Evolutionary conservation across 331 rosid genomes (phyloP), one percentile per base, ranked within the genome.

Genomic region (Stylosanthes scabra): DNA sequence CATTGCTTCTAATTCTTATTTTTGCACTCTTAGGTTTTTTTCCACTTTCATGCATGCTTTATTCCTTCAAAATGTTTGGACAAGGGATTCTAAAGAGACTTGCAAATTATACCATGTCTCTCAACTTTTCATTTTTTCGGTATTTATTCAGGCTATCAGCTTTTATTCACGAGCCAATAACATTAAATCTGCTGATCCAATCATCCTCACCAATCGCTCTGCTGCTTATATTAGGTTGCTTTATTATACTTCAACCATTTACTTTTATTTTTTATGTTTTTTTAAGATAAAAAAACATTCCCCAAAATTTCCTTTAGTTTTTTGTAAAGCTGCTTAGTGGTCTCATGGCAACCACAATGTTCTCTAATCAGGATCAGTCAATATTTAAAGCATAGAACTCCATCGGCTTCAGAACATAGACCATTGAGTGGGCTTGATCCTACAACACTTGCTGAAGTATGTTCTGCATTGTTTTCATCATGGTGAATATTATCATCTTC

Each of bases 391-490:
- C 64, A 63, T 62, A 84, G 95, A 87, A 63, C 92, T 3, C 76
- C 99, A 63, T 88, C 97, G 20, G 84, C 91, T 76, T 95, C 99
- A 61, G 99, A 92, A 85, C 72, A 78, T 77, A 90, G 80, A 74
- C 93, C 99, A 67, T 78, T 83, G 85, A 91, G 85, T 83, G 97
- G 99, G 68, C 85, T 95, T 88, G 99, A 95, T 83, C 96, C 99
- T 77, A 88, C 97, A 59, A 90, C 85, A 68, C 97, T 86, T 87
- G 97, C 97, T 70, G 96, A 92, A 83, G 99, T 89, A 90, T 74
- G 85, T 83, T 66, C 71, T 42, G 60, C 34, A 31, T 82, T 58
- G 74, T 66, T 66, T 51, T 54, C 61, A 70, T 39, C 25, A 31
- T 60, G 47, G 58, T 75, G 62, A 59, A 76, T 42, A 64, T 59